Evolutionary conservation across 2,329 filamentous ascomycete genomes (phyloP).

Genomic region (Pyrenophora tritici-repentis): DNA sequence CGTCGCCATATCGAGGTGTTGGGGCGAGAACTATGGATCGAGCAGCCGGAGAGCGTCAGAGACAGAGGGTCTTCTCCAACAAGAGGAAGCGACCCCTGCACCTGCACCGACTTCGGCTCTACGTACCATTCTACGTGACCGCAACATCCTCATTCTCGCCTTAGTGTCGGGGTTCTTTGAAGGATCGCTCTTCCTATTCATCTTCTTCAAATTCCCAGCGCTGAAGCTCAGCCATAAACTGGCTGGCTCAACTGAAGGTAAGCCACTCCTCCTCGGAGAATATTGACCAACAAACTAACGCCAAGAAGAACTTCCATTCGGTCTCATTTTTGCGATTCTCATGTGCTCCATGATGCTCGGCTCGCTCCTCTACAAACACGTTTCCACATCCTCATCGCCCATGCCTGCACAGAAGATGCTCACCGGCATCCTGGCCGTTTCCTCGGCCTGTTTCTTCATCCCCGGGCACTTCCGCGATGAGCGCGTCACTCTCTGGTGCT

Average conservation of each 20-base stretch:
- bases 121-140: slow-evolving; percentile 45
- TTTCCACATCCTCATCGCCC: slow-evolving; percentile 29
- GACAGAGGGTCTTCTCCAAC: slow-evolving; percentile 29
- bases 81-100: slow-evolving; percentile 31
- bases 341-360: slow-evolving; percentile 65
- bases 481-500: slow-evolving; percentile 60
- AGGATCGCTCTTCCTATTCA: slow-evolving; percentile 65
- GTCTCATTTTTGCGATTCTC: slow-evolving; percentile 62
- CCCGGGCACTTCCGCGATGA: slow-evolving; percentile 49
- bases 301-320: slow-evolving; percentile 48
- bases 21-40: slow-evolving; percentile 59
- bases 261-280: not conserved
- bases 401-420: slow-evolving; percentile 35
- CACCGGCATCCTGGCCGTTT: slow-evolving; percentile 32
- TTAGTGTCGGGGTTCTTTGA: slow-evolving; percentile 64
- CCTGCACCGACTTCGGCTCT: slow-evolving; percentile 28
- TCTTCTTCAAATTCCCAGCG: slow-evolving; percentile 66
- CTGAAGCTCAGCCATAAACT: slow-evolving; percentile 49
- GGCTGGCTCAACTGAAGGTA: slow-evolving; percentile 35
- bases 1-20: slow-evolving; percentile 54
- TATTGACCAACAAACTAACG: slow-evolving; percentile 7
- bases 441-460: slow-evolving; percentile 38
- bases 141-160: slow-evolving; percentile 57
- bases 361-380: slow-evolving; percentile 58
- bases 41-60: slow-evolving; percentile 24